phyloP scores from a whole-genome alignment of 1,284 basidiomycete genomes.

The Trichosporon sp. region DNA sequence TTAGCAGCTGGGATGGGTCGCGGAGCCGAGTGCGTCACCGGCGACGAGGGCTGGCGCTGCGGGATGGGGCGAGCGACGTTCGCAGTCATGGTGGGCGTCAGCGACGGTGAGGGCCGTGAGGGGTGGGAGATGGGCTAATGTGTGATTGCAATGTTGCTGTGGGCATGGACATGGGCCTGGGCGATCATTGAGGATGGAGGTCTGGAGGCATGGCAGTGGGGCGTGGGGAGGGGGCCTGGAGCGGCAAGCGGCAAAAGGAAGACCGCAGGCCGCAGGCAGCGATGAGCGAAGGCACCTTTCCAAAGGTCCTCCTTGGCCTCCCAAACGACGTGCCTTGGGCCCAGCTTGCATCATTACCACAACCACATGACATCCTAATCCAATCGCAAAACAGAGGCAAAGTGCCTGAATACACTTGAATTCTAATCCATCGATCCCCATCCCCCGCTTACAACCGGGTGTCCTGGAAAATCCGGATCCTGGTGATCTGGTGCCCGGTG shows the following conservation, averaged over 20 bases:
- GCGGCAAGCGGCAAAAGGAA: neutral
- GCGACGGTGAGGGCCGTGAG: neutral
- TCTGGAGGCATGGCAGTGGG: neutral
- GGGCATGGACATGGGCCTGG: neutral
- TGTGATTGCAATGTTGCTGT: neutral
- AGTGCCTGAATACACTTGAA: neutral
- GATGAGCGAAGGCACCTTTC: no score
- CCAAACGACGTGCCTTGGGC: neutral
- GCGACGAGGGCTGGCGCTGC: neutral
- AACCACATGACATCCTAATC: neutral
- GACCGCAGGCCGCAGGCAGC: neutral
- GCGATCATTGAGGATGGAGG: neutral
- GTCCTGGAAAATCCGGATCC: no score
- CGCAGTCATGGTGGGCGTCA: neutral
- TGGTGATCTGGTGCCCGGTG: no score
- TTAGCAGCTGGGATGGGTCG: neutral
- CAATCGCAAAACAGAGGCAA: neutral
- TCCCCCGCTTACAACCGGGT: neutral
- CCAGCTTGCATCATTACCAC: neutral
- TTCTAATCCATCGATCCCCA: neutral
- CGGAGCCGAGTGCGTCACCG: neutral
- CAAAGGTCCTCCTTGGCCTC: neutral
- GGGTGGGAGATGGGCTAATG: neutral
- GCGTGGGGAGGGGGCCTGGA: neutral
- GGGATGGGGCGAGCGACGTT: constrained; percentile 1